Evolutionary conservation across 805 yeast genomes (phyloP).

Genomic region (Saccharomycopsis sp.): DNA sequence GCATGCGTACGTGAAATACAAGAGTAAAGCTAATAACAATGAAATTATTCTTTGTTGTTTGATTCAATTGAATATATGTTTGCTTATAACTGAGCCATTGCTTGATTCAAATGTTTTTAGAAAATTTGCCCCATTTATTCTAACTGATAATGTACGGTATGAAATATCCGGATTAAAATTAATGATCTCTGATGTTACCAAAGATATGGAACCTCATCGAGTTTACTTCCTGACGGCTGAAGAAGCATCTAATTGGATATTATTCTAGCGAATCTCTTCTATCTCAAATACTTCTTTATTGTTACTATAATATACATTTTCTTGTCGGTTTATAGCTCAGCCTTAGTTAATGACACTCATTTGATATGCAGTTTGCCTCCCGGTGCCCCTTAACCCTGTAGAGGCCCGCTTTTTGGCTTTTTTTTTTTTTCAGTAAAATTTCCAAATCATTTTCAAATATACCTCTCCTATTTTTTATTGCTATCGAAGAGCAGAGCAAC

Average conservation of each 20-base stretch:
- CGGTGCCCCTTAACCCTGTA: no score
- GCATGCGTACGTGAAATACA: constrained; percentile 19
- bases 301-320: not conserved
- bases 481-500: constrained; percentile 1
- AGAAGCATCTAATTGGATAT: constrained; percentile 18
- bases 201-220: constrained; percentile 16
- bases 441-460: not conserved
- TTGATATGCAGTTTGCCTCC: no score
- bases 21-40: constrained; percentile 13
- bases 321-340: not conserved
- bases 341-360: no score
- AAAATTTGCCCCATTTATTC: constrained; percentile 20
- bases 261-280: no score
- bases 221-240: constrained; percentile 14
- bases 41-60: constrained; percentile 18
- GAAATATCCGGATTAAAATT: constrained; percentile 13
- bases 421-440: not conserved
- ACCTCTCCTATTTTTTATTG: no score
- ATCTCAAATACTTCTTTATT: no score
- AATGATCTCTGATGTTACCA: constrained; percentile 9
- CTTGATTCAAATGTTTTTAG: constrained; percentile 1
- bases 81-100: constrained; percentile 16
- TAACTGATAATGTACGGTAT: constrained; percentile 12
- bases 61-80: constrained; percentile 17
- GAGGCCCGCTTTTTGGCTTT: not conserved